Conservation (phyloP, 768 basidiomycete species). For the Collybia nuda region DNA sequence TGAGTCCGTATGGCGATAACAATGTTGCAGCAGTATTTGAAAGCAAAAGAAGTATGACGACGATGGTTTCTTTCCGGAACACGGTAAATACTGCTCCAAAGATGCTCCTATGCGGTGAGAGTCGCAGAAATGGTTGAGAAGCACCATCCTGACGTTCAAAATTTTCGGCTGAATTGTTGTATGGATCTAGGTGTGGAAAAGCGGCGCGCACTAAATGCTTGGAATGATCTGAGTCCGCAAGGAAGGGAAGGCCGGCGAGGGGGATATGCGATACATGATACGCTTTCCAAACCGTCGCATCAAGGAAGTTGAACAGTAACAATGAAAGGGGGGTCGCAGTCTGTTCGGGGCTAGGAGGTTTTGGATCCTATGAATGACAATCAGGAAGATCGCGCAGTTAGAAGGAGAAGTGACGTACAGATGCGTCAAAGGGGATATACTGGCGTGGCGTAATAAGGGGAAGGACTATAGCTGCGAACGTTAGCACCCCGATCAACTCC, state of each 20-base stretch:
- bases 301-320: conserved; percentile 50
- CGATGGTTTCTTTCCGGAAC: conserved; percentile 28
- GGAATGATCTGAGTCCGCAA: conserved; percentile 58
- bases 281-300: conserved; percentile 46
- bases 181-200: conserved; percentile 21
- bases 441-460: conserved; percentile 54
- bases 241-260: conserved; percentile 52
- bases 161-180: conserved; percentile 3
- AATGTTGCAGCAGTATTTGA: conserved; percentile 21
- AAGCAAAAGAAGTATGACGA: conserved; percentile 24
- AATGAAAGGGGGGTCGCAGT: conserved; percentile 44
- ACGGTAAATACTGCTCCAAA: conserved; percentile 41
- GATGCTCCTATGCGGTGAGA: conserved; percentile 25
- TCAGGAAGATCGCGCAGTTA: conserved; percentile 31
- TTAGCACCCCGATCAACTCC: conserved; percentile 46
- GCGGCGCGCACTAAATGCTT: conserved; percentile 19
- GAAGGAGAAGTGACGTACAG: conserved; percentile 15
- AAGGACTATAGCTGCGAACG: conserved; percentile 42
- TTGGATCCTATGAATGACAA: conserved; percentile 26
- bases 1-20: conserved; percentile 35
- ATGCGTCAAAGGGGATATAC: conserved; percentile 57
- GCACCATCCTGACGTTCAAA: conserved; percentile 29
- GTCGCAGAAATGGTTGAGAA: conserved; percentile 32
- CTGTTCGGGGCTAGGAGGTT: conserved; percentile 44
- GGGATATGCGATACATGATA: conserved; percentile 43